These are phyloP conservation scores for Albatrellus ellisii DNA, from an alignment of 768 basidiomycete species.

Conservation along the genomic window DNA sequence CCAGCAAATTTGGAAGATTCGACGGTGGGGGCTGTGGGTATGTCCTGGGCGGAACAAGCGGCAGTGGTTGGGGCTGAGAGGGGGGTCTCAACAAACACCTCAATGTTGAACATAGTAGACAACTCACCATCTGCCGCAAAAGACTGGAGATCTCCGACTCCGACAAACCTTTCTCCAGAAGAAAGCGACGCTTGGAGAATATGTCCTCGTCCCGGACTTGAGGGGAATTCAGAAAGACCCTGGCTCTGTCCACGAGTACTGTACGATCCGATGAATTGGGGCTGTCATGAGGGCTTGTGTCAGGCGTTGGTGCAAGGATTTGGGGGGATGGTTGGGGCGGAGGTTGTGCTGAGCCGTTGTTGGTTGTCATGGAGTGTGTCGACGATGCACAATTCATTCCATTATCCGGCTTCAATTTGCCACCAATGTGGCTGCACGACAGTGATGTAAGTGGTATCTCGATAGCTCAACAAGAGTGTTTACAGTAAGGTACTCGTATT, in stretches of 20 bases:
- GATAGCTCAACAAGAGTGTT: too few species aligned
- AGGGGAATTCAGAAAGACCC: constrained; percentile 52
- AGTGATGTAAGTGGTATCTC: too few species aligned
- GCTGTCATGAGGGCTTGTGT: too few species aligned
- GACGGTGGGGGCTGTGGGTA: constrained; percentile 65
- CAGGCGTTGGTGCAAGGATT: too few species aligned
- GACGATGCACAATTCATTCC: too few species aligned
- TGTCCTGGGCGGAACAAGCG: constrained; percentile 52
- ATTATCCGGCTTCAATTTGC: too few species aligned
- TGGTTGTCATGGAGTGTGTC: too few species aligned
- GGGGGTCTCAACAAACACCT: neutral
- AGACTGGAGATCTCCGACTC: constrained; percentile 45
- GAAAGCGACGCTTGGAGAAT: constrained; percentile 45
- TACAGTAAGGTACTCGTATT: too few species aligned
- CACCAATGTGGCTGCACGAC: too few species aligned
- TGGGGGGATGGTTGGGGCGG: too few species aligned
- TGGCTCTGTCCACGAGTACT: constrained; percentile 33
- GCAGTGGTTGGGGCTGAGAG: constrained; percentile 22
- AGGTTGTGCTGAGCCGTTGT: too few species aligned
- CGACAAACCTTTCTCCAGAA: constrained; percentile 59
- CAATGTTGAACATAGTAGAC: neutral
- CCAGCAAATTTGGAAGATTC: constrained; percentile 50
- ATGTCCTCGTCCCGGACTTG: constrained; percentile 47
- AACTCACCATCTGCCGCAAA: constrained; percentile 40
- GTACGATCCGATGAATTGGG: constrained; percentile 8